Evolutionary conservation across 179 eudicot genomes (phyloP).

Genomic region (Corrigiola litoralis): DNA sequence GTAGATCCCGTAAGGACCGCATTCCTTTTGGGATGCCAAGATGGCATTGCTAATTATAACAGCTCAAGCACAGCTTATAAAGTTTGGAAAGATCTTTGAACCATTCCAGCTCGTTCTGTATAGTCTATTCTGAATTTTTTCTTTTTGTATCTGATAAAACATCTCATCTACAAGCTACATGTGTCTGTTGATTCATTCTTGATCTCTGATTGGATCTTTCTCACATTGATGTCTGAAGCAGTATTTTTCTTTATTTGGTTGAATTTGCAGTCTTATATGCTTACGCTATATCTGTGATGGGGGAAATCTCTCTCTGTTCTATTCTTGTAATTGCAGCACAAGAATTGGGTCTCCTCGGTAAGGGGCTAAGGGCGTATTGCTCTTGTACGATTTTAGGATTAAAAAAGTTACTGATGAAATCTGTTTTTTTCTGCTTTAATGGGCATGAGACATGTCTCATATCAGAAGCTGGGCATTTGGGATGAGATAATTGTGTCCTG

Average conservation of each 20-base stretch:
- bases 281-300: too few relatives aligned
- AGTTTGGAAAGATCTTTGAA: conserved; percentile 81
- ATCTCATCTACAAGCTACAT: not conserved
- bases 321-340: too few relatives aligned
- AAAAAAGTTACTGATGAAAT: conserved; percentile 32
- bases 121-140: not conserved
- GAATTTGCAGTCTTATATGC: too few relatives aligned
- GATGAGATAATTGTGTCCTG: conserved; percentile 57
- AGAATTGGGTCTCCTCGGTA: too few relatives aligned
- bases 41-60: conserved; percentile 46
- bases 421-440: conserved; percentile 44
- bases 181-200: conserved; percentile 1
- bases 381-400: not conserved
- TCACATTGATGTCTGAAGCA: not conserved
- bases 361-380: too few relatives aligned
- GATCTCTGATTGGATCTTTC: not conserved
- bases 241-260: not conserved
- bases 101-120: conserved; percentile 10
- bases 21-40: conserved; percentile 85
- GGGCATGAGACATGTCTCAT: conserved; percentile 50
- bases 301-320: too few relatives aligned
- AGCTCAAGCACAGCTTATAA: conserved; percentile 55
- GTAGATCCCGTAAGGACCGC: conserved; percentile 58
- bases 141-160: not conserved
- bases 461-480: conserved; percentile 6